phyloP scores from a whole-genome alignment of 441 rosid genomes.

The Sinapis alba region DNA sequence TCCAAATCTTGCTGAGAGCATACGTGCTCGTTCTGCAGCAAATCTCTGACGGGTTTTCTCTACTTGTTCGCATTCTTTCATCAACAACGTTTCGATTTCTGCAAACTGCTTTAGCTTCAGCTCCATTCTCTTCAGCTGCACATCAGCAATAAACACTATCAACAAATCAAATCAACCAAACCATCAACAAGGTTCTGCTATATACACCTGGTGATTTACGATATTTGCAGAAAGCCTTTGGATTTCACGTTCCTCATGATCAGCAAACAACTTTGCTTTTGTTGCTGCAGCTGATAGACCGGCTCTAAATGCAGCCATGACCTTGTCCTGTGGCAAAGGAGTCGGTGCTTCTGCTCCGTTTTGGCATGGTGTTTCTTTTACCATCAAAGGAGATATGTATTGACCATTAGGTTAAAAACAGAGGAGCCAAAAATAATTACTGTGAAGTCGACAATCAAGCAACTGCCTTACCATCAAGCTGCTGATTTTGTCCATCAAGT shows the following conservation, averaged over 20 bases:
- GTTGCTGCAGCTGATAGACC: slow-evolving; percentile 96
- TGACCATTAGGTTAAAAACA: slow-evolving; percentile 4
- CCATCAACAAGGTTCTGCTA: neutral
- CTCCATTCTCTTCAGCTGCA: slow-evolving; percentile 93
- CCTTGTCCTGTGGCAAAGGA: slow-evolving; percentile 64
- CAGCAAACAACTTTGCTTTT: slow-evolving; percentile 94
- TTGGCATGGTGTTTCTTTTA: slow-evolving; percentile 51
- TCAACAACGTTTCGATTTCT: slow-evolving; percentile 86
- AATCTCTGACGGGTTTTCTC: slow-evolving; percentile 89
- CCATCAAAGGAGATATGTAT: slow-evolving; percentile 27
- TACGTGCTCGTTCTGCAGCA: slow-evolving; percentile 72
- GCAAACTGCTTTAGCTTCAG: slow-evolving; percentile 97
- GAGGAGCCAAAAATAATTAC: neutral
- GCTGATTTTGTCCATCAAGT: slow-evolving; percentile 54
- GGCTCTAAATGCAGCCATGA: slow-evolving; percentile 74
- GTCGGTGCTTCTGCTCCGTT: slow-evolving; percentile 52
- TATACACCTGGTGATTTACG: slow-evolving; percentile 82
- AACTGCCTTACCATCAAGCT: slow-evolving; percentile 51
- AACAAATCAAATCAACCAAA: slow-evolving; percentile 2
- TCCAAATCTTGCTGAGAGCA: slow-evolving; percentile 64
- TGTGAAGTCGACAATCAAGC: neutral
- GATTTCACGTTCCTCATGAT: slow-evolving; percentile 98
- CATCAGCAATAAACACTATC: neutral
- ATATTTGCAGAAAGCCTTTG: slow-evolving; percentile 95
- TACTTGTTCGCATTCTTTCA: slow-evolving; percentile 96